A percentile compares a stretch with the other conserved stretches of the same genome.
phyloP scores from a whole-genome alignment of 352 stramenopile species.

The Pythium coloratum region DNA sequence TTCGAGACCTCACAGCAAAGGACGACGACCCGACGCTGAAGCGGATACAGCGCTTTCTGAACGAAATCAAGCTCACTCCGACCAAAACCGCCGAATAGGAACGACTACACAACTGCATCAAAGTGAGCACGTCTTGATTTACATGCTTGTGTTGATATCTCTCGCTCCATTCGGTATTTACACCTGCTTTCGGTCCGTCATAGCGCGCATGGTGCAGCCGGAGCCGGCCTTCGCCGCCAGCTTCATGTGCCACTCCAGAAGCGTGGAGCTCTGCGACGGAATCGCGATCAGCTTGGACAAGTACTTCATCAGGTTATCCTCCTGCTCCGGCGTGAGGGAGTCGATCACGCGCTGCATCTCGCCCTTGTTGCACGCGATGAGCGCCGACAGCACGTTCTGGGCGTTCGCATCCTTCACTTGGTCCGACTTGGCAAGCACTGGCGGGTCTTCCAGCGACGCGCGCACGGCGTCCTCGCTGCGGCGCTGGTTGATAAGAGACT shows the following conservation, averaged over 20 bases:
- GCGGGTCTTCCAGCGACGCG: slow-evolving; percentile 71
- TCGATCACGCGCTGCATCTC: slow-evolving; percentile 86
- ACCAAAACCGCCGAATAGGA: not conserved
- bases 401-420: slow-evolving; percentile 73
- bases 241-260: slow-evolving; percentile 90
- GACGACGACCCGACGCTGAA: slow-evolving; percentile 41
- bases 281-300: slow-evolving; percentile 78
- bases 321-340: slow-evolving; percentile 57
- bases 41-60: slow-evolving; percentile 49
- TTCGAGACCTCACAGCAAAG: slow-evolving; percentile 51
- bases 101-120: not conserved
- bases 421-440: slow-evolving; percentile 61
- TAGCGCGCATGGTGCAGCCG: slow-evolving; percentile 86
- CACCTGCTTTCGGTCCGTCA: slow-evolving; percentile 89
- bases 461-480: slow-evolving; percentile 83
- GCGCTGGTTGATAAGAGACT: slow-evolving; percentile 69
- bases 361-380: slow-evolving; percentile 86
- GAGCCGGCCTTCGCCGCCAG: slow-evolving; percentile 80
- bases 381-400: slow-evolving; percentile 69
- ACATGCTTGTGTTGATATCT: not conserved
- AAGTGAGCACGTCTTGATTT: slow-evolving; percentile 11
- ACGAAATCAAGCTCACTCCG: not conserved
- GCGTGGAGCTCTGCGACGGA: slow-evolving; percentile 70
- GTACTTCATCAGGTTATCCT: slow-evolving; percentile 91
- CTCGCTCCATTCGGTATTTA: slow-evolving; percentile 29